Percentiles rank a stretch among this genome's conserved stretches.
phyloP scores from a whole-genome alignment of 2,329 filamentous ascomycete genomes.

The Ciborinia camelliae region DNA sequence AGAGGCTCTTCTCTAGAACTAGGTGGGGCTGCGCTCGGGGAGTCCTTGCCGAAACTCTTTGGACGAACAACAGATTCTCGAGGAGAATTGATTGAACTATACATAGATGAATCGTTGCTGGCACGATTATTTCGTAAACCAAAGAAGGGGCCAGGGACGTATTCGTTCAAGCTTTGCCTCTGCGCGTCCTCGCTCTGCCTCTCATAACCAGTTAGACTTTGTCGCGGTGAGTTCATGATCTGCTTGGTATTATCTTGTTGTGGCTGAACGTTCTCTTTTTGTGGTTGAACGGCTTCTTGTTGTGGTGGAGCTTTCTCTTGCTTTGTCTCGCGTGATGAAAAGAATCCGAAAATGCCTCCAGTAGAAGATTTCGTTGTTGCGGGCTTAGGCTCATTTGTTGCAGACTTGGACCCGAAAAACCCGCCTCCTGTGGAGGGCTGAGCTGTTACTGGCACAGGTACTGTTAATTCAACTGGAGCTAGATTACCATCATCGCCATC shows the following conservation, averaged over 20 bases:
- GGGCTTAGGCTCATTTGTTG: not conserved
- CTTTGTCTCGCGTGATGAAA: slow-evolving; percentile 50
- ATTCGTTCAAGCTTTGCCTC: slow-evolving; percentile 8
- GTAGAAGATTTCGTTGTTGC: not conserved
- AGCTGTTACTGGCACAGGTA: not conserved
- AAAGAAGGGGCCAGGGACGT: slow-evolving; percentile 50
- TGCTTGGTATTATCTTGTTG: not conserved
- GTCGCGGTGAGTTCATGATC: not conserved
- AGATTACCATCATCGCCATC: slow-evolving; percentile 69
- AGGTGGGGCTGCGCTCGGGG: not conserved
- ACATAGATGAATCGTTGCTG: slow-evolving; percentile 69
- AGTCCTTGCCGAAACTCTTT: not conserved
- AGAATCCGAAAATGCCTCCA: slow-evolving; percentile 50
- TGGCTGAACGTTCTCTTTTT: not conserved
- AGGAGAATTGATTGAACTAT: slow-evolving; percentile 70
- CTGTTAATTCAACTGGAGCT: slow-evolving; percentile 61
- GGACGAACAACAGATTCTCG: slow-evolving; percentile 47
- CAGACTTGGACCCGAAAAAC: not conserved
- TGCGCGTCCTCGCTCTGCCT: not conserved
- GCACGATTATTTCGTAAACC: slow-evolving; percentile 53
- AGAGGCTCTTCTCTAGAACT: not conserved
- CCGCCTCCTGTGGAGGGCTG: not conserved
- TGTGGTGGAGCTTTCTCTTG: slow-evolving; percentile 29
- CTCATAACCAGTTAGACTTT: not conserved
- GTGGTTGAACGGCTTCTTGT: not conserved